Evolutionary conservation across 169 alveolate species (phyloP), one percentile per base, ranked within the genome.

Genomic region (Plasmodium coatneyi): DNA sequence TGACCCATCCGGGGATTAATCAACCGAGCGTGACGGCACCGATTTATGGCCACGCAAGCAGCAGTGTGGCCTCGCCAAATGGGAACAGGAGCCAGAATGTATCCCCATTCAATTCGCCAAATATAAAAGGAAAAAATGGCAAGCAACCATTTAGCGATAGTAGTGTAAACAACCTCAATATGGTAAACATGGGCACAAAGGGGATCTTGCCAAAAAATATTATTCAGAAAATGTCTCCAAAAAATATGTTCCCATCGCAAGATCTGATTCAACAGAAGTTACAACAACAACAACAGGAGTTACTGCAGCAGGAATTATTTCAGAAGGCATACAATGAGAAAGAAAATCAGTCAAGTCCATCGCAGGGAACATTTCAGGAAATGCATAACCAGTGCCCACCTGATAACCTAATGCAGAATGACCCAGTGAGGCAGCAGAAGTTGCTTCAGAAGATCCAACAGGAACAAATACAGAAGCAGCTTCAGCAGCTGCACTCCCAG

Each of bases 81-180:
- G 80, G 36, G 16, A 84, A 72, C 43, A 54, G 46, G 72, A 84
- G 60, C 19, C 12, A 32, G 34, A 30, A 71, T 34, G 14, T 84
- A 43, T n/a, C 93, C 32, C 71, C 93, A 28, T 84, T 12, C 43
- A 78, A 72, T 56, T 49, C 93, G n/a, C 80, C 93, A 84, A 84
- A 22, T 52, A 28, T 74, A 43, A 84, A 74, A 32, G 52, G 39
- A 36, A 25, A 84, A 46, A 56, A 56, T 16, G 46, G n/a, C n/a
- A 84, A 49, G 32, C 41, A 72, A 72, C 14, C 72, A 25, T 74
- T 74, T 34, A 76, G 80, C 80, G 93, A 84, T 74, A 70, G 14
- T 16, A 84, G 39, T 84, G 30, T 84, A 56, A 82, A 82, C 46
- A 82, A 39, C 41, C 19, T 79, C 1, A 84, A 34, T 72, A 56